phyloP scores from a whole-genome alignment of 2,329 filamentous ascomycete species.

The Xylaria polymorpha region DNA sequence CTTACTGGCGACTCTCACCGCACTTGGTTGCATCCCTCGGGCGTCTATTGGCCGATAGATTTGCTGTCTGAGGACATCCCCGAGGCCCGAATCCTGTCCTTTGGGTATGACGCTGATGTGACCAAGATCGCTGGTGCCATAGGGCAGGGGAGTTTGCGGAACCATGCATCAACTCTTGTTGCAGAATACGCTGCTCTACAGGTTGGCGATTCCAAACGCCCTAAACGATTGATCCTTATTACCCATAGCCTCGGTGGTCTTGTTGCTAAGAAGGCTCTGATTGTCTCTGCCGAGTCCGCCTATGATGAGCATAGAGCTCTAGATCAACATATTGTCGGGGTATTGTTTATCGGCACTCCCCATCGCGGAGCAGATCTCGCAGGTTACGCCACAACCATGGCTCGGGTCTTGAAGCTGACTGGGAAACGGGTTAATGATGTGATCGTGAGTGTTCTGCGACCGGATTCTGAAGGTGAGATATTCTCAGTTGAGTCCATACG shows the following conservation, averaged over 20 bases:
- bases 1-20: slow-evolving; percentile 7
- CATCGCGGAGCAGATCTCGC: slow-evolving; percentile 13
- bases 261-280: slow-evolving; percentile 15
- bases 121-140: slow-evolving; percentile 15
- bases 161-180: slow-evolving; percentile 21
- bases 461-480: slow-evolving; percentile 3
- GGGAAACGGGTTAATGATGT: slow-evolving; percentile 8
- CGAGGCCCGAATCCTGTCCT: slow-evolving; percentile 4
- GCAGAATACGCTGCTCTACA: slow-evolving; percentile 10
- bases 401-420: slow-evolving; percentile 4
- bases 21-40: slow-evolving; percentile 9
- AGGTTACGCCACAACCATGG: slow-evolving; percentile 4
- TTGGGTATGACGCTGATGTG: slow-evolving; percentile 21
- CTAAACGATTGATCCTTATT: background rate
- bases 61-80: slow-evolving; percentile 9
- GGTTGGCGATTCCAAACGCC: background rate
- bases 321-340: background rate
- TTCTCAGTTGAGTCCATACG: background rate
- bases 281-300: slow-evolving; percentile 2
- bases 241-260: slow-evolving; percentile 21
- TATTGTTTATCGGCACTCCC: slow-evolving; percentile 12
- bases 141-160: slow-evolving; percentile 16
- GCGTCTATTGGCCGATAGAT: slow-evolving; percentile 10
- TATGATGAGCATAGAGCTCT: slow-evolving; percentile 4
- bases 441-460: slow-evolving; percentile 8